Percentiles rank a stretch among this genome's conserved stretches.
Conservation (phyloP, 179 eudicot species). For the Spergularia azorica region DNA sequence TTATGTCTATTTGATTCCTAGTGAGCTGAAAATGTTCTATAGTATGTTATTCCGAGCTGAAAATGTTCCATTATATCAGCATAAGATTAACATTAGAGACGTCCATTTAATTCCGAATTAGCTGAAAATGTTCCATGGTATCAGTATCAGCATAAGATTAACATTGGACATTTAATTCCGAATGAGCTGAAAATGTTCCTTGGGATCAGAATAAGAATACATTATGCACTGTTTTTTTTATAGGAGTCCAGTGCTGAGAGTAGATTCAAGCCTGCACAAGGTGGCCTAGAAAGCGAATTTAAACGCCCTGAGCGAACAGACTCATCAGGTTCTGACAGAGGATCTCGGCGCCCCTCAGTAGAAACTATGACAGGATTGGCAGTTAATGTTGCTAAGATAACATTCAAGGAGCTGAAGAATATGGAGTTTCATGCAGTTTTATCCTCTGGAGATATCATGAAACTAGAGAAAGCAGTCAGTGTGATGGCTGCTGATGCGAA, state of each 20-base stretch:
- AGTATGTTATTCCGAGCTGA: too few species aligned
- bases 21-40: too few species aligned
- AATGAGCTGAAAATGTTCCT: too few species aligned
- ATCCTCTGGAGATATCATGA: constrained; percentile 26
- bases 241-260: constrained; percentile 27
- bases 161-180: too few species aligned
- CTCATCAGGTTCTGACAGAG: neutral
- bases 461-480: constrained; percentile 36
- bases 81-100: too few species aligned
- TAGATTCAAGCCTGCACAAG: constrained; percentile 28
- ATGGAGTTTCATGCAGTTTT: constrained; percentile 25
- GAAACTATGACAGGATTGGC: constrained; percentile 19
- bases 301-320: neutral
- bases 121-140: too few species aligned
- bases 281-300: constrained; percentile 16
- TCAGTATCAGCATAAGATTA: too few species aligned
- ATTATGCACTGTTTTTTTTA: too few species aligned
- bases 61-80: too few species aligned
- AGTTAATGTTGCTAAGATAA: constrained; percentile 34
- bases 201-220: too few species aligned
- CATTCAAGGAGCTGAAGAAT: constrained; percentile 30
- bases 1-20: too few species aligned
- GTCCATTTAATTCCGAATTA: too few species aligned
- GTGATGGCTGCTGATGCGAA: constrained; percentile 21
- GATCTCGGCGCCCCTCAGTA: constrained; percentile 2